phyloP scores from a whole-genome alignment of 108 stramenopile species.

The Stephanodiscus minutulus region DNA sequence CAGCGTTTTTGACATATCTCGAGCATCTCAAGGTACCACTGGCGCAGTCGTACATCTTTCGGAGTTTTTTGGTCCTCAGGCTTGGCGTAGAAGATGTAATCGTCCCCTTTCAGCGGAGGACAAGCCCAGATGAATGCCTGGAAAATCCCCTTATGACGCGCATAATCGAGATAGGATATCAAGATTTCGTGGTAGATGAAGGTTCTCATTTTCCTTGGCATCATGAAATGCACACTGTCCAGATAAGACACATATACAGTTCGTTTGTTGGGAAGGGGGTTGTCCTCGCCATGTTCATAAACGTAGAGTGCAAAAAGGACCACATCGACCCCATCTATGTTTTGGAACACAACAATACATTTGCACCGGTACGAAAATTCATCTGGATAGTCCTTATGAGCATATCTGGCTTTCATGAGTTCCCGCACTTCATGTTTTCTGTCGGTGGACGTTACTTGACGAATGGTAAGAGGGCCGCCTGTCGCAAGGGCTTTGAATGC shows the following conservation, averaged over 20 bases:
- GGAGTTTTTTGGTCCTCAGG: constrained; percentile 98
- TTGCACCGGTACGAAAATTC: constrained; percentile 91
- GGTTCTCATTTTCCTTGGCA: constrained; percentile 87
- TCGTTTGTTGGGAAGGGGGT: constrained; percentile 89
- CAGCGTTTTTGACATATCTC: constrained; percentile 85
- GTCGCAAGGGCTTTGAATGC: constrained; percentile 57
- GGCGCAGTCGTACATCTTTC: constrained; percentile 82
- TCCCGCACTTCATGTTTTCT: constrained; percentile 85
- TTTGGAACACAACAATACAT: constrained; percentile 93
- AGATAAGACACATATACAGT: constrained; percentile 92
- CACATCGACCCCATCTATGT: constrained; percentile 91
- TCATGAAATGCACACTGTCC: constrained; percentile 94
- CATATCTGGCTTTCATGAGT: constrained; percentile 84
- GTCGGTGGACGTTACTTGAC: constrained; percentile 89
- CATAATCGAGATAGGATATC: constrained; percentile 94
- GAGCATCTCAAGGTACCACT: constrained; percentile 98
- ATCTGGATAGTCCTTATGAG: constrained; percentile 90
- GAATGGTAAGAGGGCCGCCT: constrained; percentile 77
- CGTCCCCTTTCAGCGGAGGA: constrained; percentile 97
- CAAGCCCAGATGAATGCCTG: constrained; percentile 99
- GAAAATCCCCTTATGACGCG: constrained; percentile 81
- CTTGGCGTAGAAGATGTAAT: constrained; percentile 99
- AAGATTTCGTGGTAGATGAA: constrained; percentile 96
- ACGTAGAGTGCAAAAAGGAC: constrained; percentile 92
- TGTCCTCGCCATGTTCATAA: constrained; percentile 89